Conservation (phyloP, 2,329 filamentous ascomycete genomes). For the Epichloe festucae region DNA sequence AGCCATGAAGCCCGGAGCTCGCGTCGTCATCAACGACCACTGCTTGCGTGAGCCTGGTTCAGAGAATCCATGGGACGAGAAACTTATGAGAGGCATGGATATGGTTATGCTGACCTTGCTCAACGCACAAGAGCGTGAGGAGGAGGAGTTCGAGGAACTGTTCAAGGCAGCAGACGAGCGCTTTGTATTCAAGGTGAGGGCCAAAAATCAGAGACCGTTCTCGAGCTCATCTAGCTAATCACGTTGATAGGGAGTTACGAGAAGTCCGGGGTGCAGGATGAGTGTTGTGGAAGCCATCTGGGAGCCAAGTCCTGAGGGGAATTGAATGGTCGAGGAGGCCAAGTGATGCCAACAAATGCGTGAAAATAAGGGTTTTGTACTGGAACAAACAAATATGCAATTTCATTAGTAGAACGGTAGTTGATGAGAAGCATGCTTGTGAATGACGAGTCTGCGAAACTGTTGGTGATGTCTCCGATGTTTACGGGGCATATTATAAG, state of each 20-base stretch:
- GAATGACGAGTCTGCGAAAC: no score
- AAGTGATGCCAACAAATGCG: not conserved
- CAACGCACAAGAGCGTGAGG: constrained; percentile 37
- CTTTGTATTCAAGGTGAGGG: constrained; percentile 29
- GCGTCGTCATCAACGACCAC: constrained; percentile 33
- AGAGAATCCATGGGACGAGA: constrained; percentile 32
- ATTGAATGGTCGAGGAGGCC: not conserved
- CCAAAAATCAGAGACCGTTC: not conserved
- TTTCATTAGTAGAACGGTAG: no score
- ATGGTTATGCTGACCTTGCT: constrained; percentile 37
- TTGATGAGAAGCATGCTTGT: no score
- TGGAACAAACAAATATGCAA: no score
- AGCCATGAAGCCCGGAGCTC: constrained; percentile 40
- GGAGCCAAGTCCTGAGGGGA: constrained; percentile 14
- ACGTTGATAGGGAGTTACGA: constrained; percentile 23
- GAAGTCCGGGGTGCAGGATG: constrained; percentile 30
- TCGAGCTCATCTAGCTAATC: not conserved
- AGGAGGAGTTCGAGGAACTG: constrained; percentile 31
- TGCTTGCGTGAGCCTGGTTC: constrained; percentile 27
- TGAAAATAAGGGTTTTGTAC: no score
- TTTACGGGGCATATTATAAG: no score
- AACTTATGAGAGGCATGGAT: constrained; percentile 35
- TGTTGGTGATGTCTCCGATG: no score
- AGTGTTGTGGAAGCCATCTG: constrained; percentile 36
- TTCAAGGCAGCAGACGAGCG: constrained; percentile 29